phyloP scores from a whole-genome alignment of 495 filamentous ascomycete genomes.

The Neurospora sp. region DNA sequence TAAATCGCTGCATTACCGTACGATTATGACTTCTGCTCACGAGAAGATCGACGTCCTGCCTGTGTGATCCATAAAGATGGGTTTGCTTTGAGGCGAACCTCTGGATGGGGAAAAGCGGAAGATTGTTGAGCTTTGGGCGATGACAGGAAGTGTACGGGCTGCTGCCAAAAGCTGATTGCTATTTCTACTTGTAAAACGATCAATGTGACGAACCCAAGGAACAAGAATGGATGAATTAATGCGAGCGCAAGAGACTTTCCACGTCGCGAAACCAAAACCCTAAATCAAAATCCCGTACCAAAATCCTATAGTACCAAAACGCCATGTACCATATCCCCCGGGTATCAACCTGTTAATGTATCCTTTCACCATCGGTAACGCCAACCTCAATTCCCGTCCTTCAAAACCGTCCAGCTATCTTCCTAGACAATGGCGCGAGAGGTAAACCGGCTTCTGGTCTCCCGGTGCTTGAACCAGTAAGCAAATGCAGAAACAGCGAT shows the following conservation, averaged over 20 bases:
- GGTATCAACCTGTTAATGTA: background rate
- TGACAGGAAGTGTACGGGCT: background rate
- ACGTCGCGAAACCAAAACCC: background rate
- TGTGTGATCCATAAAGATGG: background rate
- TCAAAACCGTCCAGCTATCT: background rate
- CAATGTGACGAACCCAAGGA: background rate
- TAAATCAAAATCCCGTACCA: background rate
- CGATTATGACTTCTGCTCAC: background rate
- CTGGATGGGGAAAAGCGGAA: background rate
- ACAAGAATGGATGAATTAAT: background rate
- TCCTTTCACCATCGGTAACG: background rate
- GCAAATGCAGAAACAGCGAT: slow-evolving; percentile 33
- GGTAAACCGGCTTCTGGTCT: slow-evolving; percentile 34
- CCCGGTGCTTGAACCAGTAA: slow-evolving; percentile 36
- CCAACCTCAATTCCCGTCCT: background rate
- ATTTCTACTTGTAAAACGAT: background rate
- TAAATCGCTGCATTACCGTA: background rate
- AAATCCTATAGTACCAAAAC: background rate
- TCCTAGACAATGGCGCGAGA: slow-evolving; percentile 36
- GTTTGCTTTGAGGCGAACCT: background rate
- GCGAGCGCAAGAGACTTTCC: background rate
- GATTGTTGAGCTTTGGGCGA: background rate
- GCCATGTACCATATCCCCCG: background rate
- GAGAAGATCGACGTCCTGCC: background rate
- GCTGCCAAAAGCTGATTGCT: background rate